Percentiles rank a stretch among this genome's conserved stretches.
Conservation (phyloP, 2,329 filamentous ascomycete species). For the Coniochaeta sp. region DNA sequence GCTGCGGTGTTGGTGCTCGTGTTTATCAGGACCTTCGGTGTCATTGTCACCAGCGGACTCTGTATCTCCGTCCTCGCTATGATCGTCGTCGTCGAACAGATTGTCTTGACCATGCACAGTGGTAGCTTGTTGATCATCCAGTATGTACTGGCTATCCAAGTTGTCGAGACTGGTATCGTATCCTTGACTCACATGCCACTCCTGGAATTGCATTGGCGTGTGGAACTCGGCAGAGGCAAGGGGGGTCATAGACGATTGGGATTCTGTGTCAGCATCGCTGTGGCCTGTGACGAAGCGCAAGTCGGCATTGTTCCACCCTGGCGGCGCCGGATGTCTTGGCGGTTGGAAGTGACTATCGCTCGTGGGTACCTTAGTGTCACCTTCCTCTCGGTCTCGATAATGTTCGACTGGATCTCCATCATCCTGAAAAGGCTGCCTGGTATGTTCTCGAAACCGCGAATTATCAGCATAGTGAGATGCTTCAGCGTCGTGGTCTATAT, state of each 20-base stretch:
- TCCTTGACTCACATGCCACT: not conserved
- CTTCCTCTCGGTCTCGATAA: not conserved
- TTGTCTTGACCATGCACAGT: conserved; percentile 25
- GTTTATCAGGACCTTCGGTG: not conserved
- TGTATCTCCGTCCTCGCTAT: conserved; percentile 2
- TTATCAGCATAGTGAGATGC: not conserved
- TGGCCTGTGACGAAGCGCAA: not conserved
- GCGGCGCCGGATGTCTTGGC: not conserved
- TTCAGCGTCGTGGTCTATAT: not conserved
- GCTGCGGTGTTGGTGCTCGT: conserved; percentile 5
- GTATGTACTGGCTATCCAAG: conserved; percentile 5
- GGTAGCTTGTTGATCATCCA: conserved; percentile 18
- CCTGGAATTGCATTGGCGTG: not conserved
- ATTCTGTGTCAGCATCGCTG: conserved; percentile 7
- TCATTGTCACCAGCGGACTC: not conserved
- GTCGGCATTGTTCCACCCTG: not conserved
- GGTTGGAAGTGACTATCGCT: not conserved
- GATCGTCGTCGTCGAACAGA: conserved; percentile 21
- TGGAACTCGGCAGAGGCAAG: conserved; percentile 7
- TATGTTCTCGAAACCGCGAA: not conserved
- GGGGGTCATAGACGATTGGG: conserved; percentile 13
- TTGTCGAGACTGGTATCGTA: conserved; percentile 3
- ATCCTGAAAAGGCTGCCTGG: not conserved
- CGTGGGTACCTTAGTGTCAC: not conserved
- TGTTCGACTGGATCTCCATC: not conserved